phyloP scores from a whole-genome alignment of 2,329 filamentous ascomycete species.

The Leptographium radiaticola region DNA sequence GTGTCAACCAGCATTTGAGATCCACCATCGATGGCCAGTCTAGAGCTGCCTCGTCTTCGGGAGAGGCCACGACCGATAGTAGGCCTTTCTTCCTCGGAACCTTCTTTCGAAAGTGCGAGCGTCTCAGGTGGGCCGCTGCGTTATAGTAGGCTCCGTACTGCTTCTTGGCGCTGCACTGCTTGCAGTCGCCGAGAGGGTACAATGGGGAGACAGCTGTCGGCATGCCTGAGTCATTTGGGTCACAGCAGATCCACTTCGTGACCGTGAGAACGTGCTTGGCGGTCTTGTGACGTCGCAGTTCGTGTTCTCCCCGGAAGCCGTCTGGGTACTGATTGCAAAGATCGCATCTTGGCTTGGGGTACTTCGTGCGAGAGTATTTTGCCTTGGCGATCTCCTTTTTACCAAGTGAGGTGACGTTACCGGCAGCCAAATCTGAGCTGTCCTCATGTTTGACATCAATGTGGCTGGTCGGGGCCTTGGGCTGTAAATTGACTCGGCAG shows the following conservation, averaged over 20 bases:
- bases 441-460: neutral
- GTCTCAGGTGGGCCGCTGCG: conserved; percentile 76
- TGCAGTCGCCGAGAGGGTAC: conserved; percentile 65
- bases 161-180: conserved; percentile 65
- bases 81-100: conserved; percentile 18
- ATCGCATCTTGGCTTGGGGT: conserved; percentile 57
- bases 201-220: conserved; percentile 34
- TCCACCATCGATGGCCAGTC: conserved; percentile 40
- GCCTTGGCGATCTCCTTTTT: conserved; percentile 30
- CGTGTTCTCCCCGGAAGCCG: conserved; percentile 78
- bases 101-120: conserved; percentile 72
- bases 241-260: conserved; percentile 45
- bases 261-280: conserved; percentile 47
- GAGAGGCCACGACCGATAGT: conserved; percentile 1
- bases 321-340: conserved; percentile 59
- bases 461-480: neutral
- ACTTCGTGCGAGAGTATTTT: conserved; percentile 47
- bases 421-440: neutral
- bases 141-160: conserved; percentile 90
- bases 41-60: conserved; percentile 24
- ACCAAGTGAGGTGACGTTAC: conserved; percentile 21
- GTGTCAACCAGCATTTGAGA: neutral
- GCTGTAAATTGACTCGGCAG: neutral
- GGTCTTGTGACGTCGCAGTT: conserved; percentile 55
- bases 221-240: conserved; percentile 31